phyloP scores from a whole-genome alignment of 768 basidiomycete genomes.

The Infundibulicybe gibba region DNA sequence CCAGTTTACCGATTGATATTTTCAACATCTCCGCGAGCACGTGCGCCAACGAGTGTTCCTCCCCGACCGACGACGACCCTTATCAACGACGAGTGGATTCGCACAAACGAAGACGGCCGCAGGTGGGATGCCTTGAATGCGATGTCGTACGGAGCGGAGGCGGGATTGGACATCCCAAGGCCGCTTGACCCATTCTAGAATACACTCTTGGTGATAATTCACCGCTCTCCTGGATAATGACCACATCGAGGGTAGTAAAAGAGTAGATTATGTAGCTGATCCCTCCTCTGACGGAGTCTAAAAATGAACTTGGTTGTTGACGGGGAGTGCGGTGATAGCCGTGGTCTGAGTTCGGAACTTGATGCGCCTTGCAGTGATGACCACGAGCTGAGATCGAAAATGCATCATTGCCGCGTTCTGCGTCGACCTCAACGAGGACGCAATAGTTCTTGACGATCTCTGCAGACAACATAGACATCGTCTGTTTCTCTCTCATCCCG shows the following conservation, averaged over 20 bases:
- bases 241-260: neutral
- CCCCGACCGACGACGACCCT: constrained; percentile 69
- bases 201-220: constrained; percentile 38
- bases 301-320: no score
- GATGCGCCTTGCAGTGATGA: no score
- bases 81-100: constrained; percentile 84
- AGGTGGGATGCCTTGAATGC: constrained; percentile 72
- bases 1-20: constrained; percentile 33
- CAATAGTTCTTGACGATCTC: no score
- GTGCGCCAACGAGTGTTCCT: constrained; percentile 83
- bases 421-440: no score
- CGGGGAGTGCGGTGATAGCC: no score
- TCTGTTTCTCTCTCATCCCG: no score
- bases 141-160: constrained; percentile 74
- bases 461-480: no score
- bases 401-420: no score
- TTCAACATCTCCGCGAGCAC: constrained; percentile 63
- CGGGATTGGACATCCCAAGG: constrained; percentile 70
- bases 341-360: no score
- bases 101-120: constrained; percentile 68
- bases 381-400: no score
- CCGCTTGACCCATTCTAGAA: constrained; percentile 87
- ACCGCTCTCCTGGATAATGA: constrained; percentile 50
- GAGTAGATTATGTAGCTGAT: no score
- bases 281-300: no score